Base-by-base conservation (phyloP, 2,329 filamentous ascomycete genomes). In the Lachnellula subtilissima region DNA sequence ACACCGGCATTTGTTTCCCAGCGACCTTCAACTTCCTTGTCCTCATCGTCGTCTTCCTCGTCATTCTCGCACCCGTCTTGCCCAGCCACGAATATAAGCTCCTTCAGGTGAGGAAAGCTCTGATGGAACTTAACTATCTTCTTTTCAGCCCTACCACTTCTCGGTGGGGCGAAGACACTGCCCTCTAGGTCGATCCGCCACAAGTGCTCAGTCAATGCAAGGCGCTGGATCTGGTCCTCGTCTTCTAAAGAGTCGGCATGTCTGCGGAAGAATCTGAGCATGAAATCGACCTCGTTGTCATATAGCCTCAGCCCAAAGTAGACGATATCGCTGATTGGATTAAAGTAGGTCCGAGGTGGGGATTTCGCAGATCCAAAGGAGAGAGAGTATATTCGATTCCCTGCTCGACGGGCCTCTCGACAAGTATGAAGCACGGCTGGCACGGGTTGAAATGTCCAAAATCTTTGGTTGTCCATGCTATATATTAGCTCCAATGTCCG, bases 401-500 rank as follows among this genome's bases (percentile, higher is more conserved):
- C 54, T 4, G 55, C 48, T 22, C 19, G 52, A 9, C 54, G 52
- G 17, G 57, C 55, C 32, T 60, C 57, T 19, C 28, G 43, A 36
- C 40, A 48, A 4, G 43, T 50, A n/a, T 55, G 52, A 2, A 60
- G 52, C 6, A 60, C 40, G 1, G 52, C 36, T 7, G 57, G 57
- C 5, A 43, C 23, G 8, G 32, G 48, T 45, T 57, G 54, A 15
- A 43, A 49, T 12, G 43, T 50, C 19, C 40, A 36, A 25, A 55
- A 55, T 19, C 49, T 40, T 40, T 36, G 28, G 7, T 49, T 39
- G 11, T n/a, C 36, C 4, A 48, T 45, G 19, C 52, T 47, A 43
- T 57, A 57, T 5, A 45, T 36, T 6, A 61, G 32, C n/a, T 57
- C 56, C 45, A 78, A 66, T 42, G 73, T 65, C 57, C 76, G 74